phyloP scores from a whole-genome alignment of 495 filamentous ascomycete species.

The Neurospora tetraspora region DNA sequence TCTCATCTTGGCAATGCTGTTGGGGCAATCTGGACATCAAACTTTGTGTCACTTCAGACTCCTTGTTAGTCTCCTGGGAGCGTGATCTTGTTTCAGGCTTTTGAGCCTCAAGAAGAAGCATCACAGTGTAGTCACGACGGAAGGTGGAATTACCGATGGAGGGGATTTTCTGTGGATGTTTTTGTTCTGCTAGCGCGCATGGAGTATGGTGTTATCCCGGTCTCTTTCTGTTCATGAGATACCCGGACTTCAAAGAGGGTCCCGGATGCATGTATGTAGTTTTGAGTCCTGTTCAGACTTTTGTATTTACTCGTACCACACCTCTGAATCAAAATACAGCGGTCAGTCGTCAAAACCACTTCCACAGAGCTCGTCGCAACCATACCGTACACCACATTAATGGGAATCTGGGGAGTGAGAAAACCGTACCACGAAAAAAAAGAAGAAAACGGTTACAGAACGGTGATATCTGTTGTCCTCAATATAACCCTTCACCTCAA shows the following conservation, averaged over 20 bases:
- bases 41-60: background rate
- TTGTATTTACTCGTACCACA: background rate
- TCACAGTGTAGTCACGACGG: background rate
- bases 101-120: background rate
- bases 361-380: too few relatives aligned
- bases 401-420: too few relatives aligned
- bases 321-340: background rate
- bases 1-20: background rate
- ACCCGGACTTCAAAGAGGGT: background rate
- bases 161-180: background rate
- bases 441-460: too few relatives aligned
- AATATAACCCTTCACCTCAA: too few relatives aligned
- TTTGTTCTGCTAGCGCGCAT: background rate
- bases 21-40: background rate
- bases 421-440: too few relatives aligned
- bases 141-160: background rate
- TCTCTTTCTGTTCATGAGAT: background rate
- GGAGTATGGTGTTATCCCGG: background rate
- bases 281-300: background rate
- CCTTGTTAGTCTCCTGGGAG: background rate
- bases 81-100: background rate
- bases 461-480: too few relatives aligned
- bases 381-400: too few relatives aligned
- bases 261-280: background rate
- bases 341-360: too few relatives aligned